Conservation (phyloP, 177 flowering plant species). For the Vitis hybrid region DNA sequence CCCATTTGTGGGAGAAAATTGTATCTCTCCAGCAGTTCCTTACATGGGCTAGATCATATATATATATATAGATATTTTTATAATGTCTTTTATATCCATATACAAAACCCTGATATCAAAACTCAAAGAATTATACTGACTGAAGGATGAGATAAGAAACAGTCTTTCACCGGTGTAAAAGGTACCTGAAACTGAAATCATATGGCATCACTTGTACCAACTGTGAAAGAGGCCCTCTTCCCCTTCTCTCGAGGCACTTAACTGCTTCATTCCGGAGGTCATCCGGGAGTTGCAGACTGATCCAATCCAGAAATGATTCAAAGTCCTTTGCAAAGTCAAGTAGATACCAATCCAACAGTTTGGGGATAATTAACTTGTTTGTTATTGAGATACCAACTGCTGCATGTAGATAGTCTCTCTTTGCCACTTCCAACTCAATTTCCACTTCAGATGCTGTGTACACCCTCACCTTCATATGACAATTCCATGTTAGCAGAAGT, state of each 20-base stretch:
- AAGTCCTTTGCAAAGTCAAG: conserved; percentile 68
- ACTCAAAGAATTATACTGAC: neutral
- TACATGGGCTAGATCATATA: neutral
- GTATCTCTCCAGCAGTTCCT: neutral
- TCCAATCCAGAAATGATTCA: conserved; percentile 59
- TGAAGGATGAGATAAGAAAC: neutral
- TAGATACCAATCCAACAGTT: conserved; percentile 57
- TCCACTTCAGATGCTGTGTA: conserved; percentile 58
- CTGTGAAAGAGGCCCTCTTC: conserved; percentile 38
- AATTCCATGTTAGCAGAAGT: neutral
- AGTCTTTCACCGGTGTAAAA: conserved; percentile 29
- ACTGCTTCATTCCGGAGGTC: conserved; percentile 40
- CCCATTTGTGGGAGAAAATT: neutral
- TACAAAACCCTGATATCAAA: neutral
- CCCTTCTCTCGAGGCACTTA: conserved; percentile 43
- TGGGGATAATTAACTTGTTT: conserved; percentile 57
- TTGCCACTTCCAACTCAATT: conserved; percentile 54
- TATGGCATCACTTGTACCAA: conserved; percentile 54
- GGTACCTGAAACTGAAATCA: conserved; percentile 60
- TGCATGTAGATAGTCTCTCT: conserved; percentile 59
- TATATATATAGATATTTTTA: neutral
- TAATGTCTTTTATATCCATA: neutral
- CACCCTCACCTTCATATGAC: conserved; percentile 49
- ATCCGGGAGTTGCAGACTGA: conserved; percentile 57
- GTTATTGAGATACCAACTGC: conserved; percentile 44